Base-by-base conservation (phyloP, 768 basidiomycete genomes). In the Podaxis sp. region DNA sequence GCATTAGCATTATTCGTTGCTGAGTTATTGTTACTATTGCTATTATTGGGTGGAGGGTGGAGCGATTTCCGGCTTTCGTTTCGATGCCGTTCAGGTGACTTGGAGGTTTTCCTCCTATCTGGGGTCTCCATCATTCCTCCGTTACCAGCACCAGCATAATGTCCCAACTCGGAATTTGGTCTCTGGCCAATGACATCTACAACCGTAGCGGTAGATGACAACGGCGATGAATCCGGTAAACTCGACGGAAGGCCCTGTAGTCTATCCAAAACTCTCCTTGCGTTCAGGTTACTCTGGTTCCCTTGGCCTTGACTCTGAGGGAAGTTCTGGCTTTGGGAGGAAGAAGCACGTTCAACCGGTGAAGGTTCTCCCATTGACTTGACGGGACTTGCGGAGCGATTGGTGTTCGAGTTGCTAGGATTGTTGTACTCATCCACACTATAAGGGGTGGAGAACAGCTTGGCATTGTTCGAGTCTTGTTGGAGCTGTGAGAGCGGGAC, bases 81-180 rank as follows among this genome's bases (percentile, higher is more conserved):
- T 40, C 86, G 82, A 67, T 83, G 80, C 60, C 80, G 79, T 64
- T 89, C 89, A 41, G 84, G 82, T 17, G 82, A 83, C 48, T 77
- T 71, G 15, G 56, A 22, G 13, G 41, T 7, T 44, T 56, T 56
- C 24, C 62, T 82, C 81, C 54, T 82, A 82, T 22, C 78, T 76
- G 49, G 70, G 66, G 58, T 76, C 70, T n/a, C 66, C 65, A 59
- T 84, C 82, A 33, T 33, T 33, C 33, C 33, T 33, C 33, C 33
- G 8, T 33, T 33, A 33, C 56, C 76, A 76, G 63, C 71, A 74
- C 93, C 92, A 48, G 87, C 69, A 72, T 94, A 93, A 70, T 93
- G 88, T 3, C 92, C 92, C 49, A 92, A 78, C 72, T 92, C 92
- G 28, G 93, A 94, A 71, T 88, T 91, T 6, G 91, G 84, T 54